Evolutionary conservation across 1,284 basidiomycete species (phyloP).

Genomic region (Pseudozyma hubeiensis): DNA sequence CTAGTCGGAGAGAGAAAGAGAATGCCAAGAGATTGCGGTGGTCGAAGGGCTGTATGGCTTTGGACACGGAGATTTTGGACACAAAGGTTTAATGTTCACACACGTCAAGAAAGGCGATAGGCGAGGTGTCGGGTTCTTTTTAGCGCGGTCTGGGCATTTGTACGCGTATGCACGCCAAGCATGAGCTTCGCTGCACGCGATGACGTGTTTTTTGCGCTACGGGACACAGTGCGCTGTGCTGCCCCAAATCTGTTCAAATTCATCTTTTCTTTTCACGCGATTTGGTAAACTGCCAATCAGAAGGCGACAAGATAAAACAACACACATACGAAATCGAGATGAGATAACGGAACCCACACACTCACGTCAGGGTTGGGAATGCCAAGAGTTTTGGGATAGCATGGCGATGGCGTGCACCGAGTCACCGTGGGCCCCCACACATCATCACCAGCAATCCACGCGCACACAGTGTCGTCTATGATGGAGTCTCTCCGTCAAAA

Average conservation of each 20-base stretch:
- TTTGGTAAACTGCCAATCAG: not conserved
- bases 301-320: not conserved
- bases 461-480: not conserved
- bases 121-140: not conserved
- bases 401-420: not conserved
- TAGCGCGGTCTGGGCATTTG: slow-evolving; percentile 1
- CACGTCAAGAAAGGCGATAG: too few relatives aligned
- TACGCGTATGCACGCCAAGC: too few relatives aligned
- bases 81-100: too few relatives aligned
- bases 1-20: too few relatives aligned
- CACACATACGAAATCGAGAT: not conserved
- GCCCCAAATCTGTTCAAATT: not conserved
- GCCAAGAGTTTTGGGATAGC: slow-evolving; percentile 5
- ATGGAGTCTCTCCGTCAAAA: too few relatives aligned
- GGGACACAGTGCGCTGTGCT: too few relatives aligned
- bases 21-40: too few relatives aligned
- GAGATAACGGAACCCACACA: slow-evolving; percentile 4
- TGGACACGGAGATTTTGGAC: not conserved
- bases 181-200: too few relatives aligned
- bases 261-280: not conserved
- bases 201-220: too few relatives aligned
- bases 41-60: too few relatives aligned
- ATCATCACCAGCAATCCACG: too few relatives aligned
- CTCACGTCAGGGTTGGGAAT: slow-evolving; percentile 15
- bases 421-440: too few relatives aligned